Base-by-base conservation (phyloP, 2,329 filamentous ascomycete genomes). In the Xylariaceae sp. region DNA sequence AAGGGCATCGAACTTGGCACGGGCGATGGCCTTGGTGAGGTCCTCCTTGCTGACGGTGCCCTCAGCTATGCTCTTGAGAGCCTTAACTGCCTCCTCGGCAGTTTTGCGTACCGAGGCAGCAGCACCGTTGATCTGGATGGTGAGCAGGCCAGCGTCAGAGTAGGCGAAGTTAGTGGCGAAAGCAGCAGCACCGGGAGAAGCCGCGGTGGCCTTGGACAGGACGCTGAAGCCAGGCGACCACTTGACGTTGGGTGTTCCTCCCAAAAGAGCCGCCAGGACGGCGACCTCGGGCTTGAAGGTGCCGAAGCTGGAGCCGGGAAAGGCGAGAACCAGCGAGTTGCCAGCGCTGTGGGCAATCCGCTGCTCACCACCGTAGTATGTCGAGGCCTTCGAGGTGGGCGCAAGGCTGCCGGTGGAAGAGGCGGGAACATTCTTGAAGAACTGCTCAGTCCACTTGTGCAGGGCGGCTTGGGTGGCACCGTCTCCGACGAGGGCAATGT, bases 361-460 rank as follows among this genome's bases (percentile, higher is more conserved):
- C 77, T 95, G 89, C 79, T 99, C 90, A 67, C 94, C 95, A 70
- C 94, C 94, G 66, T 83, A 88, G 83, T 97, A 99, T 74, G 91
- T 94, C 68, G 83, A 81, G 57, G 87, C 77, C 59, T 82, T 72
- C 54, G 76, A 74, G 67, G 82, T 79, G 56, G 87, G 73, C 38
- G 73, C 62, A 59, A 78, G 71, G 63, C 77, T 73, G 65, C 74
- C 71, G 60, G 72, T 70, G 54, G 79, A 67, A 56, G 77, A 71
- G 60, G 76, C 69, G 51, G 85, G 80, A 44, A 87, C 77, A 52
- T 80, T 77, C 69, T 84, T 83, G 80, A 99, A 97, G 81, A 96
- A 96, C 68, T 95, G 84, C 66, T 85, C 83, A 56, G 95, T 85
- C 91, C 92, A 97, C 76, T 94, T 95, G 65, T 81, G 80, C 59